phyloP scores from a whole-genome alignment of 257 asterid species.

The Salvia rosmarinus region DNA sequence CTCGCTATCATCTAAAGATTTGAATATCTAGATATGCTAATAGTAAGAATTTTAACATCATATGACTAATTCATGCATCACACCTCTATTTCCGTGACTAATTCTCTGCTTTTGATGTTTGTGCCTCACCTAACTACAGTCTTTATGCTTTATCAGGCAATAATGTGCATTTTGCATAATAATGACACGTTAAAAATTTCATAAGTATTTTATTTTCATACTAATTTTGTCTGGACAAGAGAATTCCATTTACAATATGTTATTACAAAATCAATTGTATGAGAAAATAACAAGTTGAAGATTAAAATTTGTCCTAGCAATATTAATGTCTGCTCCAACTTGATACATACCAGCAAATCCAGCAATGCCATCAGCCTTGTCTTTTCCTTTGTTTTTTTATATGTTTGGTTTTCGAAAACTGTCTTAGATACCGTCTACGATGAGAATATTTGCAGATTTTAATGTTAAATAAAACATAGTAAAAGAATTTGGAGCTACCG shows the following conservation, averaged over 20 bases:
- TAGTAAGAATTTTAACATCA: slow-evolving; percentile 31
- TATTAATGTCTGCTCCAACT: slow-evolving; percentile 27
- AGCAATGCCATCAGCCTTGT: slow-evolving; percentile 5
- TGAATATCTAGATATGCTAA: slow-evolving; percentile 7
- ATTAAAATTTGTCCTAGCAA: neutral
- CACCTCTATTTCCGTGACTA: neutral
- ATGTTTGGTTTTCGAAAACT: neutral
- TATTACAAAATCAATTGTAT: slow-evolving; percentile 2
- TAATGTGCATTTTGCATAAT: slow-evolving; percentile 21
- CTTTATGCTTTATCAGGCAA: slow-evolving; percentile 35
- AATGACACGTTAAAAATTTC: slow-evolving; percentile 29
- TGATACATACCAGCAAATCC: slow-evolving; percentile 24
- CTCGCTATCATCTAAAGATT: slow-evolving; percentile 19
- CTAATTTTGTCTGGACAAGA: slow-evolving; percentile 23
- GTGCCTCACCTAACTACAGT: slow-evolving; percentile 42
- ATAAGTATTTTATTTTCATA: neutral
- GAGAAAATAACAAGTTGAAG: slow-evolving; percentile 21
- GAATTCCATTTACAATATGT: slow-evolving; percentile 28
- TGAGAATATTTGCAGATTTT: slow-evolving; percentile 17
- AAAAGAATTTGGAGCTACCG: neutral
- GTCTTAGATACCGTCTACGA: slow-evolving; percentile 21
- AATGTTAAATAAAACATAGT: neutral
- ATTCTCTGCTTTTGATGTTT: slow-evolving; percentile 28
- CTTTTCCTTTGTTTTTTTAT: slow-evolving; percentile 21
- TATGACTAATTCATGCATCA: slow-evolving; percentile 24